These are phyloP conservation scores for Tylopilus sp. DNA, from an alignment of 1,284 basidiomycete species.

Conservation along the genomic window DNA sequence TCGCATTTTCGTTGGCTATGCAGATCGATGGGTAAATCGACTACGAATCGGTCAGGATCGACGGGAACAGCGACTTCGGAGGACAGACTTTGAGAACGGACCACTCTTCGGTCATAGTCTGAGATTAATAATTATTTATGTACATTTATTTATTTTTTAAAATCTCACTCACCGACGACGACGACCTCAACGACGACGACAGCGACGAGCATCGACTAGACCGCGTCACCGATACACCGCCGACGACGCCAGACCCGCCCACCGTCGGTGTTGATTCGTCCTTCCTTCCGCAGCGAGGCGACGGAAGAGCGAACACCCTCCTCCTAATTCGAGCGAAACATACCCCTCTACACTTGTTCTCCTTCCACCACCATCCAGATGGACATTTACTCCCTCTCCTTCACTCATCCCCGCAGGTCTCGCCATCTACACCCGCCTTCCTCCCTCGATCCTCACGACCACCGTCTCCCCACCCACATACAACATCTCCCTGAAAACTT, in stretches of 20 bases:
- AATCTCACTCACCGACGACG: conserved; percentile 18
- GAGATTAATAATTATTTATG: conserved; percentile 8
- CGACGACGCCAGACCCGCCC: conserved; percentile 2
- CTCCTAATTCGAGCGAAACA: conserved; percentile 25
- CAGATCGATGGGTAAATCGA: conserved; percentile 69
- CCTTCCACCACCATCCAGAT: conserved; percentile 40
- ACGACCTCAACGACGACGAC: conserved; percentile 18
- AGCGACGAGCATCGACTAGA: conserved; percentile 19
- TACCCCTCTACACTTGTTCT: conserved; percentile 14
- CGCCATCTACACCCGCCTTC: conserved; percentile 56
- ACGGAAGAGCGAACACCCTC: conserved; percentile 26
- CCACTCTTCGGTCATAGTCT: conserved; percentile 18
- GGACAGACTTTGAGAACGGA: conserved; percentile 28
- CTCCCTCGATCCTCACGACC: conserved; percentile 59
- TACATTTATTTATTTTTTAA: conserved; percentile 6
- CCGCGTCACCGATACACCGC: conserved; percentile 20
- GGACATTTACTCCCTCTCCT: conserved; percentile 93
- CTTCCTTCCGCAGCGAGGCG: conserved; percentile 1
- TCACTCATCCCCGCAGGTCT: conserved; percentile 78
- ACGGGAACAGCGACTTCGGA: conserved; percentile 2
- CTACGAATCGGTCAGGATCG: conserved; percentile 35
- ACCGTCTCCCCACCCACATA: conserved; percentile 44
- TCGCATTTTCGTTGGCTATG: conserved; percentile 40
- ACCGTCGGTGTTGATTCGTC: not conserved
- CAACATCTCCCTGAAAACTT: conserved; percentile 35